Base-by-base conservation (phyloP, 345 rosid genomes). In the Eucalyptus brandiana region DNA sequence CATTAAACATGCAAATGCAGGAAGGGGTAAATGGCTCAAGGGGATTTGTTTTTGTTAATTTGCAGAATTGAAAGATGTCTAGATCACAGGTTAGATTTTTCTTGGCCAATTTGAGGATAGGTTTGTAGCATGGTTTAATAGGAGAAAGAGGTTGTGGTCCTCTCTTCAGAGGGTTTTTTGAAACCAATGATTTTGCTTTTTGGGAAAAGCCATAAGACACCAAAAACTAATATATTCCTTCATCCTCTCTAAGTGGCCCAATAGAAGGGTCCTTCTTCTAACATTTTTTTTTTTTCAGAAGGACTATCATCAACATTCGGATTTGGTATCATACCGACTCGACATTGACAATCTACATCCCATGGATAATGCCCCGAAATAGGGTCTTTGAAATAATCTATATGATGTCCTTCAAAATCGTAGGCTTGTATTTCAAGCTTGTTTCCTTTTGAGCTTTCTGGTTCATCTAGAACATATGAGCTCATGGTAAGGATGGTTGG, bases 111-210 rank as follows among this genome's bases (percentile, higher is more conserved):
- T 56, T 56, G 5, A 56, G 13, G 62, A 56, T 56, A 9, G 1
- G 12, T 23, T 56, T 56, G 62, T 56, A 56, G 30, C 30, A 56
- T 21, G 12, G 28, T 56, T 56, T 56, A 56, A 23, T 56, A 56
- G 28, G 13, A 56, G 62, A 24, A 56, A 9, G 13, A 23, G 62
- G 12, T 23, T 24, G 56, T 7, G 56, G 5, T 53, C 56, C 23
- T 56, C 62, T 24, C 30, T 56, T 24, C 1, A 1, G 0, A 56
- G 11, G 10, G 24, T 19, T 8, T 53, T 53, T 53, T 19, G 10
- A 53, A 53, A 19, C 24, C 10, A 51, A 18, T 51, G 8, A 17
- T 51, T 51, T 0, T 18, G 1, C 18, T 53, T 18, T 53, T 18
- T 56, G 6, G 6, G 28, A 24, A 56, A 2, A 56, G 60, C 12